phyloP scores from a whole-genome alignment of 495 filamentous ascomycete genomes.

The Lepraria neglecta region DNA sequence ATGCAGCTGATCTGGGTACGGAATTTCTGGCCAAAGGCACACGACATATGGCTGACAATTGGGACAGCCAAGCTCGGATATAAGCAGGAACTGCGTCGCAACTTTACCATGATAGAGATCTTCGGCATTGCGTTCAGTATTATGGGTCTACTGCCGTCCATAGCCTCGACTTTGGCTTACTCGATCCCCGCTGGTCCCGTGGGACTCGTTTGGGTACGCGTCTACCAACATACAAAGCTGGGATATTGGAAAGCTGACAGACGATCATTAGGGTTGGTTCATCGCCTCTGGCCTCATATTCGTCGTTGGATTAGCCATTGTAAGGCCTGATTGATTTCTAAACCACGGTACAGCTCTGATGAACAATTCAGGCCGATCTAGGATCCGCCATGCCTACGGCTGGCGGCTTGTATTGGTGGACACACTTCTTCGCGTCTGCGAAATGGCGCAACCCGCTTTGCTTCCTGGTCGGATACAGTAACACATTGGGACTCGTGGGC shows the following conservation, averaged over 20 bases:
- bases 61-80: constrained; percentile 53
- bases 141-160: constrained; percentile 66
- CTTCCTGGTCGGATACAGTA: constrained; percentile 67
- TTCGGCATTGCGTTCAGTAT: constrained; percentile 70
- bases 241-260: neutral
- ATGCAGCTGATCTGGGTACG: constrained; percentile 34
- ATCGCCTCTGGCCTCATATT: constrained; percentile 57
- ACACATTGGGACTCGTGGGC: constrained; percentile 60
- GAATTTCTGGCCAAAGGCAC: neutral
- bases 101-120: constrained; percentile 60
- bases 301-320: constrained; percentile 60
- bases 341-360: neutral
- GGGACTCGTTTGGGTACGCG: constrained; percentile 60
- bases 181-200: constrained; percentile 61
- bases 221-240: neutral
- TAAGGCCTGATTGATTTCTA: constrained; percentile 21
- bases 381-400: constrained; percentile 65
- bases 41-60: neutral
- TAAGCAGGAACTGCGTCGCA: constrained; percentile 62
- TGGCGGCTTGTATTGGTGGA: constrained; percentile 67
- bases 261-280: constrained; percentile 49
- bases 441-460: constrained; percentile 56
- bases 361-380: constrained; percentile 50
- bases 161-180: constrained; percentile 59
- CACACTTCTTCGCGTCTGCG: constrained; percentile 57